phyloP scores from a whole-genome alignment of 108 stramenopile species.

The Discostella pseudostelligera region DNA sequence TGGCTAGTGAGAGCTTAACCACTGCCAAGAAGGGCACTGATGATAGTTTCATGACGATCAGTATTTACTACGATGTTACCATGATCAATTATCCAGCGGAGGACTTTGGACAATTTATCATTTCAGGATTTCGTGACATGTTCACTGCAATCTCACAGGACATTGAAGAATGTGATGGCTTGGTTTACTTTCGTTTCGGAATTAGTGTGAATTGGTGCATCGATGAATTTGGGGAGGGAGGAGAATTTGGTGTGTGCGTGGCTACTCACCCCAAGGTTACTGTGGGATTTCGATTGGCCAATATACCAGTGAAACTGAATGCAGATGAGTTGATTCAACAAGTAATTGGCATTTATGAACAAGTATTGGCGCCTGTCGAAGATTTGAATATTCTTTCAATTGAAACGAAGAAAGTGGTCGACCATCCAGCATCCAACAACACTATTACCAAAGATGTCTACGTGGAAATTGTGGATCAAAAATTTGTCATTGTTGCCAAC shows the following conservation, averaged over 20 bases:
- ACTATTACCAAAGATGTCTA: background rate
- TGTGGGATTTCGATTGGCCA: background rate
- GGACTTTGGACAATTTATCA: background rate
- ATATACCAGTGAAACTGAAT: background rate
- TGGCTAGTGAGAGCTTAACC: background rate
- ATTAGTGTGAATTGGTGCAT: background rate
- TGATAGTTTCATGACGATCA: background rate
- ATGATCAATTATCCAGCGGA: background rate
- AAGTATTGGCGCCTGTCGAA: background rate
- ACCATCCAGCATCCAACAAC: background rate
- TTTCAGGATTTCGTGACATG: background rate
- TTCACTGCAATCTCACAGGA: background rate
- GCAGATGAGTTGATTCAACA: background rate
- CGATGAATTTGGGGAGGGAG: background rate
- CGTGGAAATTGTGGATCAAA: background rate
- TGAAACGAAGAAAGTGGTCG: background rate
- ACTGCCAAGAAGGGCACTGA: background rate
- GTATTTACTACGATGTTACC: slow-evolving; percentile 8
- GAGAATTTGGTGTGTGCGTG: background rate
- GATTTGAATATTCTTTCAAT: background rate
- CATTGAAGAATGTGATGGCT: background rate
- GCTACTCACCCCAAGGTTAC: background rate
- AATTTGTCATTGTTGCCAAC: background rate
- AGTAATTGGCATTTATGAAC: background rate
- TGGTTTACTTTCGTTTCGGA: background rate